Evolutionary conservation across 306 rosid genomes (phyloP).

Genomic region (Parietaria judaica): DNA sequence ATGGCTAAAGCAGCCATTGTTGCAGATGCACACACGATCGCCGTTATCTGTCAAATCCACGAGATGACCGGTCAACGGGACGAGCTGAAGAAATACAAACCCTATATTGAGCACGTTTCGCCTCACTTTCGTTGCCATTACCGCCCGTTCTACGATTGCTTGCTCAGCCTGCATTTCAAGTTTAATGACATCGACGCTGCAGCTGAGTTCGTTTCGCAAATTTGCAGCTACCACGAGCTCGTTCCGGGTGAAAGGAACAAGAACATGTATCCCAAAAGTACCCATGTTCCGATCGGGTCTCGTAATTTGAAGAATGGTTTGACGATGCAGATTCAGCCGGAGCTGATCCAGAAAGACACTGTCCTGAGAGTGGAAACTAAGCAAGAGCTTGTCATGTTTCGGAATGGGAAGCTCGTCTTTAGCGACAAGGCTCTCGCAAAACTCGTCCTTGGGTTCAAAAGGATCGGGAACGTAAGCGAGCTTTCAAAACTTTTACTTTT

Average conservation of each 20-base stretch:
- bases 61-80: conserved; percentile 75
- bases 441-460: conserved; percentile 45
- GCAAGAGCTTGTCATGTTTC: conserved; percentile 40
- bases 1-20: conserved; percentile 44
- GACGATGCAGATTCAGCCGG: conserved; percentile 56
- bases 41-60: conserved; percentile 48
- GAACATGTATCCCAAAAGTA: conserved; percentile 28
- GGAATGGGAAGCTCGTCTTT: conserved; percentile 58
- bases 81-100: conserved; percentile 54
- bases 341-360: conserved; percentile 53
- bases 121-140: conserved; percentile 42
- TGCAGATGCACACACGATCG: conserved; percentile 68
- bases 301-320: conserved; percentile 42
- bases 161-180: conserved; percentile 79
- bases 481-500: conserved; percentile 53
- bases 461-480: conserved; percentile 37
- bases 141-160: conserved; percentile 61
- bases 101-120: conserved; percentile 39
- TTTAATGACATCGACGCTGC: conserved; percentile 62
- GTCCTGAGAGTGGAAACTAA: conserved; percentile 55
- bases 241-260: conserved; percentile 20
- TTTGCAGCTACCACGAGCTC: conserved; percentile 35
- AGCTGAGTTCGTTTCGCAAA: conserved; percentile 51
- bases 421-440: conserved; percentile 55
- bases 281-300: conserved; percentile 65